Conservation (phyloP, 2,329 filamentous ascomycete genomes). For the Ophiostoma sp. region DNA sequence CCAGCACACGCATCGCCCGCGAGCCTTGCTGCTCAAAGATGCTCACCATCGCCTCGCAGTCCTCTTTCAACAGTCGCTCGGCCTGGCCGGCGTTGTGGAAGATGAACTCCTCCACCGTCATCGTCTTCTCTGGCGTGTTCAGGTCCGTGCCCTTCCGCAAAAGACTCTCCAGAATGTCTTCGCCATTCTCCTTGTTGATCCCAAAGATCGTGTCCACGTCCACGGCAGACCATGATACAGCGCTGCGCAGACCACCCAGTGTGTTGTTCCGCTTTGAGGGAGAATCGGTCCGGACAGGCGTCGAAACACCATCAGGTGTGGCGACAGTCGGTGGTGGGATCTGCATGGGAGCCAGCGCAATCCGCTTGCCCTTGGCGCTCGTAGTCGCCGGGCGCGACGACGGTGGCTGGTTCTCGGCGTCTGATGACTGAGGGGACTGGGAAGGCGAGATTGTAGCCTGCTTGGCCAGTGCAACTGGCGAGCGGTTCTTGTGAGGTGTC, state of each 20-base stretch:
- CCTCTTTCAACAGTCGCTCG: conserved; percentile 73
- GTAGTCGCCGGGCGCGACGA: conserved; percentile 58
- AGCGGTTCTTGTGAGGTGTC: conserved; percentile 45
- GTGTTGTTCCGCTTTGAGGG: conserved; percentile 56
- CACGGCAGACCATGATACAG: conserved; percentile 67
- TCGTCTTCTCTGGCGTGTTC: conserved; percentile 74
- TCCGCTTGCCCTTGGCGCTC: conserved; percentile 47
- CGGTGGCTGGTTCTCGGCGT: conserved; percentile 77
- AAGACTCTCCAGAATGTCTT: conserved; percentile 42
- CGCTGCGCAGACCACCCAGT: conserved; percentile 57
- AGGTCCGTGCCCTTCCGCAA: conserved; percentile 61
- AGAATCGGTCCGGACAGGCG: conserved; percentile 52
- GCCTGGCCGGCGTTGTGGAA: conserved; percentile 75
- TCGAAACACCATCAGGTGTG: conserved; percentile 36
- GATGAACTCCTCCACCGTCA: conserved; percentile 96
- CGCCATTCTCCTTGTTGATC: conserved; percentile 38
- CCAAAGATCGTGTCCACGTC: conserved; percentile 74
- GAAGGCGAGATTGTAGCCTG: conserved; percentile 62
- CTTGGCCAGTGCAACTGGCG: conserved; percentile 51
- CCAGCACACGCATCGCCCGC: conserved; percentile 73
- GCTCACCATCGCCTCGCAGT: conserved; percentile 81
- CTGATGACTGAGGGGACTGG: conserved; percentile 71
- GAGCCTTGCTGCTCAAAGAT: conserved; percentile 81
- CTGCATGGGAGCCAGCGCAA: conserved; percentile 49
- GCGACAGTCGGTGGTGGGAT: not conserved